Evolutionary conservation across 2,329 filamentous ascomycete genomes (phyloP), one percentile per base, ranked within the genome.

Genomic region (Trichophyton mentagrophytes): DNA sequence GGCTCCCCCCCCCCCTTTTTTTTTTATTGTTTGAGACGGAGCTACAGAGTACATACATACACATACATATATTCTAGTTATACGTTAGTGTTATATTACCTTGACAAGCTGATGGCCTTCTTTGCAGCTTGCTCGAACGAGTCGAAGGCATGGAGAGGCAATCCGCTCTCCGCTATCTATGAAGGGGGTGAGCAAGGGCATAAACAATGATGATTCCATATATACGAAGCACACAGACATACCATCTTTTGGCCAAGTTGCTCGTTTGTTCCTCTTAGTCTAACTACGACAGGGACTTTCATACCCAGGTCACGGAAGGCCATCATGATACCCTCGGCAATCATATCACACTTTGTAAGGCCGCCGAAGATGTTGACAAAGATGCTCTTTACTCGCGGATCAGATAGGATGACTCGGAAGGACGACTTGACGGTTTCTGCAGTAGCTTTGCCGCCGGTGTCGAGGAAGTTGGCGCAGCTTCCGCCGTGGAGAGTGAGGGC

Each of bases 361-460:
- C 85, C 84, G 7, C 83, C 85, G 65, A 87, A 88, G 65, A 88
- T 87, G 64, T 88, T 88, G 33, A 88, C 85, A 66, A 87, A 86
- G 20, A 87, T 80, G 22, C 87, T 85, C 66, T 83, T 85, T 6
- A 95, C 88, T 33, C 88, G 78, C 1, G 79, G 73, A 67, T 96
- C 90, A 3, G 79, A 77, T 53, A 90, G 76, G 17, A 96, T 83
- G 11, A 91, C 80, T 61, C 85, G 80, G 70, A 95, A 93, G 1
- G 84, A 85, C 61, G 83, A 83, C 69, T 86, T 85, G 66, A 96
- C 89, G 0, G 90, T 95, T 65, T 87, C 84, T 33, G 83, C 82
- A 0, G 90, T 96, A 0, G 90, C 90, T 71, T 95, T 93, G 40
- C 90, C 90, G 30, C 91, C 90, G 0, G 89, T 95, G 71, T 96